Evolutionary conservation across 2,329 filamentous ascomycete genomes (phyloP).

Genomic region (Cladophialophora chaetospira): DNA sequence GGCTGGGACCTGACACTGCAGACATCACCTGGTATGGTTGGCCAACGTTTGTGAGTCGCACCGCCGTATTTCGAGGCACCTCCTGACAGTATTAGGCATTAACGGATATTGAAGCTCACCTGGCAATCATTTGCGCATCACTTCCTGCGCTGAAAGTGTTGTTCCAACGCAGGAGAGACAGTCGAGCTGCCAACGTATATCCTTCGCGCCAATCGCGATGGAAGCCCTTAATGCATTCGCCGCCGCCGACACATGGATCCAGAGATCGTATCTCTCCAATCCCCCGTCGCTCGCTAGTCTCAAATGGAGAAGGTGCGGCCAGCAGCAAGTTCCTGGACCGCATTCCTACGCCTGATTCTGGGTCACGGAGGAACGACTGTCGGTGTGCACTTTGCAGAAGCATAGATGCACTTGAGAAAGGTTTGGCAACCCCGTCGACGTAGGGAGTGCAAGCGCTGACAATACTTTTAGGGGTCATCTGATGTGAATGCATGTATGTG

Average conservation of each 20-base stretch:
- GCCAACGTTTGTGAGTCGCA: conserved; percentile 16
- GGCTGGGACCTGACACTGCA: conserved; percentile 14
- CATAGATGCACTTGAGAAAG: neutral
- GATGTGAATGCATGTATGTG: too few relatives aligned
- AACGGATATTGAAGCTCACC: conserved; percentile 25
- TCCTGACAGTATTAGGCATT: conserved; percentile 11
- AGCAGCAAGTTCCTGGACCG: neutral
- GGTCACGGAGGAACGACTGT: neutral
- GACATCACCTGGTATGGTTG: conserved; percentile 26
- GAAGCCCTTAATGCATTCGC: neutral
- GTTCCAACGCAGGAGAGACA: conserved; percentile 1
- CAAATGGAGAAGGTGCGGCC: neutral
- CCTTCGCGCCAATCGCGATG: neutral
- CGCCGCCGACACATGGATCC: neutral
- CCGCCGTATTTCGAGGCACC: neutral
- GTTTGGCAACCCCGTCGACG: neutral
- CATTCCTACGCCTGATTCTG: neutral
- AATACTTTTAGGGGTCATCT: too few relatives aligned
- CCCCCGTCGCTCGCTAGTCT: too few relatives aligned
- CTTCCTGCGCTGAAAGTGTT: conserved; percentile 22
- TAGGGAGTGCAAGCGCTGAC: too few relatives aligned
- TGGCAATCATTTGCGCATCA: conserved; percentile 28
- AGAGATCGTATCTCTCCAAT: neutral
- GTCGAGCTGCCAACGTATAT: neutral
- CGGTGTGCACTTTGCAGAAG: neutral